Evolutionary conservation across 768 basidiomycete species (phyloP).

Genomic region (Ramaria sp.): DNA sequence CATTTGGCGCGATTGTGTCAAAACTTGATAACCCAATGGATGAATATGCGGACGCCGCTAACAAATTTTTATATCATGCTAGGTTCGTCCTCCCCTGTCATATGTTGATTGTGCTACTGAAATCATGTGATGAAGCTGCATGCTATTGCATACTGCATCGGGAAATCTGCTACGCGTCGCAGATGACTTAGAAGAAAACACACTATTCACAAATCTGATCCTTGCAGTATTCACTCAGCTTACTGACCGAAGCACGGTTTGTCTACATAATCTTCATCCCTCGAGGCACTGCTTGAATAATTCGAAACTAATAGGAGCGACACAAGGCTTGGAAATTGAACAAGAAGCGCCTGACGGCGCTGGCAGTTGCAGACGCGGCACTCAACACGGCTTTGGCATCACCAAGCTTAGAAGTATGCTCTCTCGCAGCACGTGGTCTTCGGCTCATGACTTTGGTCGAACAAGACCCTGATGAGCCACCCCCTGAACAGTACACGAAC

Average conservation of each 20-base stretch:
- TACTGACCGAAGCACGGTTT: background rate
- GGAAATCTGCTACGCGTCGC: constrained; percentile 51
- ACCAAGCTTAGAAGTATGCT: constrained; percentile 53
- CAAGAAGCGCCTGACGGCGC: constrained; percentile 43
- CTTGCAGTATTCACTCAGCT: constrained; percentile 1
- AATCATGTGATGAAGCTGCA: background rate
- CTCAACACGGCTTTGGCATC: constrained; percentile 65
- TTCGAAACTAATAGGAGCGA: background rate
- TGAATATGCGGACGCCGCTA: constrained; percentile 3
- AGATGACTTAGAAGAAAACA: constrained; percentile 29
- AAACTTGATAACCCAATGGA: constrained; percentile 1
- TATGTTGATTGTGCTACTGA: background rate
- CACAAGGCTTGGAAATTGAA: constrained; percentile 4
- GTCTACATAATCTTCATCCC: background rate
- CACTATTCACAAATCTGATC: background rate
- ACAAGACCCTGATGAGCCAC: constrained; percentile 46
- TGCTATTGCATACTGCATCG: constrained; percentile 25
- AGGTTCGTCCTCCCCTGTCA: background rate
- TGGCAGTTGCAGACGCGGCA: constrained; percentile 62
- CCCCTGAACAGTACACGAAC: constrained; percentile 41
- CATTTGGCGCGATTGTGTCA: constrained; percentile 1
- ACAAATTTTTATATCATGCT: constrained; percentile 7
- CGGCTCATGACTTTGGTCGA: constrained; percentile 61
- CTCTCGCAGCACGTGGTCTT: constrained; percentile 56
- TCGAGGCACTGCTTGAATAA: background rate